Percentiles rank a stretch among this genome's conserved stretches.
Evolutionary conservation across 345 rosid species (phyloP).

Genomic region (Camelina hispida): DNA sequence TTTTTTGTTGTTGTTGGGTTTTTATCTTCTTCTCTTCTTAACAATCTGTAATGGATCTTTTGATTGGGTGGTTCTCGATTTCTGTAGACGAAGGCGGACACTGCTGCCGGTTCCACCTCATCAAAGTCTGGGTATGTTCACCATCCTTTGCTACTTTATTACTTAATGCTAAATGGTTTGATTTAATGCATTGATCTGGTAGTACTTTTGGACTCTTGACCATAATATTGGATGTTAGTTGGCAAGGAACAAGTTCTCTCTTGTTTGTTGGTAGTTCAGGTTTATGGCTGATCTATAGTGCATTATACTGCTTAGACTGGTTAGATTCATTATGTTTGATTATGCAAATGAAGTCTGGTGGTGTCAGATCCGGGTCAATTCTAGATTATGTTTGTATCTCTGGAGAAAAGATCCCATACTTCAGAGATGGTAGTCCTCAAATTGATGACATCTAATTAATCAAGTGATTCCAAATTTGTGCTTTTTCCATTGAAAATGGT

Average conservation of each 20-base stretch:
- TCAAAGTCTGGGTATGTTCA: slow-evolving; percentile 67
- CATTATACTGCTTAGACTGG: background rate
- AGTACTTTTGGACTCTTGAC: background rate
- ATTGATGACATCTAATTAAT: background rate
- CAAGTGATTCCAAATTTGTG: background rate
- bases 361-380: background rate
- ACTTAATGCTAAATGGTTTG: background rate
- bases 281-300: background rate
- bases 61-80: background rate
- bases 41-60: slow-evolving; percentile 9
- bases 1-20: background rate
- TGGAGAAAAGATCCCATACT: slow-evolving; percentile 15
- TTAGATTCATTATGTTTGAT: background rate
- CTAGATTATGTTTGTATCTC: background rate
- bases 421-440: background rate
- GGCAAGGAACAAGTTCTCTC: background rate
- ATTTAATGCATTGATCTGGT: background rate
- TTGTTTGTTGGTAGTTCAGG: background rate
- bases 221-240: background rate
- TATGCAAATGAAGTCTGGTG: background rate
- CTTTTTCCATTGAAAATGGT: background rate
- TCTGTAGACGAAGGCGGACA: slow-evolving; percentile 60
- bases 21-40: background rate
- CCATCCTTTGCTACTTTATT: background rate
- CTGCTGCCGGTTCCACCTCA: slow-evolving; percentile 56